These are phyloP conservation scores for Thalassiosira sp. DNA, from an alignment of 352 stramenopile species.

Conservation along the genomic window DNA sequence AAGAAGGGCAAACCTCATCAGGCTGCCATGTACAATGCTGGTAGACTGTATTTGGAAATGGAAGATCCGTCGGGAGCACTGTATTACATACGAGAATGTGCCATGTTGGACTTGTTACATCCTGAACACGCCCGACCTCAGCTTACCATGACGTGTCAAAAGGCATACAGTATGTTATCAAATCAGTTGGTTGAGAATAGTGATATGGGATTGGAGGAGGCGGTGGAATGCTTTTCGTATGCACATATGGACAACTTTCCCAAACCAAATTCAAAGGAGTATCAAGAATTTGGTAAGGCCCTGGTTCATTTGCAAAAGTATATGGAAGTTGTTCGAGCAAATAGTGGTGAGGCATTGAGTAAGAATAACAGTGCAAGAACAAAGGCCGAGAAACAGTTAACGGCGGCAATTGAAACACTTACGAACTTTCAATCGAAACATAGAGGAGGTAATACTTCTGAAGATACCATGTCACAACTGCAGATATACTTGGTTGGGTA, in stretches of 20 bases:
- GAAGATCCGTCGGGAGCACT: constrained; percentile 29
- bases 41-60: constrained; percentile 45
- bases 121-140: constrained; percentile 21
- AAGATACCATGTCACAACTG: constrained; percentile 27
- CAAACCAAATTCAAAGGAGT: constrained; percentile 24
- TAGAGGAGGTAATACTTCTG: too few relatives aligned
- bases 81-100: constrained; percentile 44
- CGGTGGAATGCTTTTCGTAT: constrained; percentile 43
- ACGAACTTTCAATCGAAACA: constrained; percentile 26
- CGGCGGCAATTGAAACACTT: constrained; percentile 25
- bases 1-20: constrained; percentile 39
- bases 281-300: constrained; percentile 13
- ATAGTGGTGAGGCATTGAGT: too few relatives aligned
- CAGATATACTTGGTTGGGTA: constrained; percentile 34
- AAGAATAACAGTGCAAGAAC: constrained; percentile 12
- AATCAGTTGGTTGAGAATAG: constrained; percentile 11
- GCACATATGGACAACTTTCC: constrained; percentile 44
- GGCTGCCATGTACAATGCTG: constrained; percentile 49
- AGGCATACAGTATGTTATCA: constrained; percentile 40
- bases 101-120: constrained; percentile 21
- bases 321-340: constrained; percentile 3
- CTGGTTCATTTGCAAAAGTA: constrained; percentile 44
- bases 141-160: constrained; percentile 32
- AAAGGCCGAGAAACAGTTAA: constrained; percentile 20
- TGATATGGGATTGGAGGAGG: constrained; percentile 29